phyloP scores from a whole-genome alignment of 805 yeast genomes.

The Candida suzukii region DNA sequence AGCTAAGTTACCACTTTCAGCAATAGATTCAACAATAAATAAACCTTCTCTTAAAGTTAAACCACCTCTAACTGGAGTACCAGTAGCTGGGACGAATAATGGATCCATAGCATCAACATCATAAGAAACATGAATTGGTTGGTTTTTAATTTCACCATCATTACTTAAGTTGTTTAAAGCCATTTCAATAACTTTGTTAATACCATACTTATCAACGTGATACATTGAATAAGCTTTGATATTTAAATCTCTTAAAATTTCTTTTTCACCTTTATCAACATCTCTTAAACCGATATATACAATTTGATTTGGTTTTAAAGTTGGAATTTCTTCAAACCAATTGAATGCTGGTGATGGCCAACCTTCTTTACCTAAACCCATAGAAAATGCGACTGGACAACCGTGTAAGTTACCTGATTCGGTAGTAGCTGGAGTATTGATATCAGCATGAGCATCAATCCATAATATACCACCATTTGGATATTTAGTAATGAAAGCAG shows the following conservation, averaged over 20 bases:
- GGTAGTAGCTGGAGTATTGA: conserved; percentile 80
- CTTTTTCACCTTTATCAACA: conserved; percentile 81
- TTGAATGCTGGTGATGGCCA: conserved; percentile 61
- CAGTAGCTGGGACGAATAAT: conserved; percentile 89
- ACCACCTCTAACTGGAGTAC: conserved; percentile 97
- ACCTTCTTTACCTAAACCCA: conserved; percentile 66
- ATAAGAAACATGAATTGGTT: conserved; percentile 83
- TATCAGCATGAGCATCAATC: conserved; percentile 98
- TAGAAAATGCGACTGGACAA: conserved; percentile 86
- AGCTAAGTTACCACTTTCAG: conserved; percentile 79
- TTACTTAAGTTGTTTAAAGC: conserved; percentile 79
- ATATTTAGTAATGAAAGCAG: conserved; percentile 69
- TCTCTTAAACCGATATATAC: conserved; percentile 95
- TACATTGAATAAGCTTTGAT: conserved; percentile 92
- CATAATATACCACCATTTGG: conserved; percentile 89
- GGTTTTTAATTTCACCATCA: conserved; percentile 30
- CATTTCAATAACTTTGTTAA: conserved; percentile 85
- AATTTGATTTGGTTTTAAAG: conserved; percentile 59
- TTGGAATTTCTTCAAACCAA: conserved; percentile 61
- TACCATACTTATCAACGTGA: conserved; percentile 91
- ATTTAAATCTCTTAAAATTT: conserved; percentile 58
- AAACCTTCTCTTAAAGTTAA: conserved; percentile 90
- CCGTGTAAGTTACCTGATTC: conserved; percentile 93
- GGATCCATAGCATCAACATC: conserved; percentile 98
- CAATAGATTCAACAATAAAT: conserved; percentile 85